Percentiles rank a stretch among this genome's conserved stretches.
Conservation (phyloP, 148 eudicot genomes). For the Spergularia marina region DNA sequence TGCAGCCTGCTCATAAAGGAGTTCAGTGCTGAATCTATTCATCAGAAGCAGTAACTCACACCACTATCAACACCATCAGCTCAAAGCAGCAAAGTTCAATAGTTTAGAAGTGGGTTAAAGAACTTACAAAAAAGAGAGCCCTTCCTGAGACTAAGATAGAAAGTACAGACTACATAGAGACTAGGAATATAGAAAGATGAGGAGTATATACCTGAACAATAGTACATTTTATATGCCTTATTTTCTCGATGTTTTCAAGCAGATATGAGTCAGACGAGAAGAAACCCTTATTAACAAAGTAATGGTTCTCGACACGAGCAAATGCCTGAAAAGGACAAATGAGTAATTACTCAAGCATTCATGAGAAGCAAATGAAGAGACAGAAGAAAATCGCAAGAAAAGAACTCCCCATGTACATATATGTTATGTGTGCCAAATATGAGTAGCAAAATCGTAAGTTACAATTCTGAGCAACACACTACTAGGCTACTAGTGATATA, state of each 20-base stretch:
- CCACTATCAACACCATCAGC: neutral
- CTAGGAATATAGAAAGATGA: neutral
- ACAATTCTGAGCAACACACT: neutral
- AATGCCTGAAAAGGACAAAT: slow-evolving; percentile 61
- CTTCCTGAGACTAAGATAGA: neutral
- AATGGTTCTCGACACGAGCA: slow-evolving; percentile 95
- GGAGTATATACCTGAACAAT: slow-evolving; percentile 74
- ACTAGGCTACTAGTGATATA: neutral
- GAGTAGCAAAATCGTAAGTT: neutral
- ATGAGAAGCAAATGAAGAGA: neutral
- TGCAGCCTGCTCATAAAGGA: neutral
- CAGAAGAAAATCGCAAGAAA: neutral
- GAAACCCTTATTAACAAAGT: slow-evolving; percentile 84
- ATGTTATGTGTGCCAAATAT: neutral
- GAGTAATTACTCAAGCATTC: neutral
- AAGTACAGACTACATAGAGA: neutral
- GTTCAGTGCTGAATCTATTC: neutral
- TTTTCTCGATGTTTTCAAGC: slow-evolving; percentile 84
- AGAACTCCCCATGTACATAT: neutral
- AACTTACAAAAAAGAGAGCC: neutral
- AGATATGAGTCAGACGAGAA: slow-evolving; percentile 75
- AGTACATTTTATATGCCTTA: slow-evolving; percentile 74
- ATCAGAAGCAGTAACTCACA: neutral
- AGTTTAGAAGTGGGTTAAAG: neutral
- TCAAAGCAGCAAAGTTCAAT: neutral